Percentiles rank a stretch among this genome's conserved stretches.
Conservation (phyloP, 2,329 filamentous ascomycete species). For the Nemania sp. region DNA sequence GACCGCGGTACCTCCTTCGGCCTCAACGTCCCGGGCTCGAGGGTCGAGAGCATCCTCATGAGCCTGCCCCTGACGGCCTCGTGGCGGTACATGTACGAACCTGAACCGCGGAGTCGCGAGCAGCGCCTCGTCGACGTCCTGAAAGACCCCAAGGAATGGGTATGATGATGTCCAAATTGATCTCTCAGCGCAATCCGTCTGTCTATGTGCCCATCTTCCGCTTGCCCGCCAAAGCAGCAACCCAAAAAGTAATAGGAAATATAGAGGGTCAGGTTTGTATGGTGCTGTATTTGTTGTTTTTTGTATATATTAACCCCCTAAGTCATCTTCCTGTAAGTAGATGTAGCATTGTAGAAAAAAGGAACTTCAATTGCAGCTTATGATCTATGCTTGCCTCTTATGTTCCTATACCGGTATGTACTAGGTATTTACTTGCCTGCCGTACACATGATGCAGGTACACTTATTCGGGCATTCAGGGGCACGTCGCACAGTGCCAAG, state of each 20-base stretch:
- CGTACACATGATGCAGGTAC: too few relatives aligned
- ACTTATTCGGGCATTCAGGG: too few relatives aligned
- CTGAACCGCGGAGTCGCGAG: slow-evolving; percentile 75
- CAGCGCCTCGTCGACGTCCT: slow-evolving; percentile 77
- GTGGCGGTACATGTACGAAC: slow-evolving; percentile 96
- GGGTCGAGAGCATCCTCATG: slow-evolving; percentile 97
- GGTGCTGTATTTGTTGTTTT: slow-evolving; percentile 1
- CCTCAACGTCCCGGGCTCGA: slow-evolving; percentile 85
- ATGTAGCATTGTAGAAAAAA: too few relatives aligned
- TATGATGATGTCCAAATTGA: slow-evolving; percentile 45
- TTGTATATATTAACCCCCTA: neutral
- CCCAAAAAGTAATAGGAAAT: too few relatives aligned
- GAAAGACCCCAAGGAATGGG: slow-evolving; percentile 68
- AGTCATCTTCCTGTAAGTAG: neutral
- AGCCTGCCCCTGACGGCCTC: slow-evolving; percentile 89
- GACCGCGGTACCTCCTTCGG: slow-evolving; percentile 95
- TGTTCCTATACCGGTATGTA: too few relatives aligned
- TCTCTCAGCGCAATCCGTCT: neutral
- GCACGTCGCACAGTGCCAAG: too few relatives aligned
- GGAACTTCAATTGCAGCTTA: too few relatives aligned
- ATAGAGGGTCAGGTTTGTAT: slow-evolving; percentile 1
- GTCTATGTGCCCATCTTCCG: neutral
- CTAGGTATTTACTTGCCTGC: too few relatives aligned
- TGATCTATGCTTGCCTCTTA: too few relatives aligned
- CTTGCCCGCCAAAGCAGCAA: neutral